Evolutionary conservation across 345 rosid species (phyloP).

Genomic region (Cardiospermum halicacabum): DNA sequence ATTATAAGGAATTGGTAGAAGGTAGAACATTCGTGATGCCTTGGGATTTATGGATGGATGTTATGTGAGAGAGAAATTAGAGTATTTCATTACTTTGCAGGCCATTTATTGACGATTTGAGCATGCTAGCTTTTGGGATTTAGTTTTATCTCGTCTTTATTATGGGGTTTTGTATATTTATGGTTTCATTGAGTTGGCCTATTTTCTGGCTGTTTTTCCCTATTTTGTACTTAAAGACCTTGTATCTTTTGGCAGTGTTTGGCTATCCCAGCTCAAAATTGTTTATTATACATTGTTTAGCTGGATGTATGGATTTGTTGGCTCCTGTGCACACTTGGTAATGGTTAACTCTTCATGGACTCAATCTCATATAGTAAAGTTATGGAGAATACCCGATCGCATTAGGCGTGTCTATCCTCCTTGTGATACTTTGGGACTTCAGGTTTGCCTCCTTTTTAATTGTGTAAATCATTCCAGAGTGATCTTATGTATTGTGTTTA

Average conservation of each 20-base stretch:
- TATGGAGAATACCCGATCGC: conserved; percentile 68
- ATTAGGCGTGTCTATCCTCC: conserved; percentile 86
- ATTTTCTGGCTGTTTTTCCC: neutral
- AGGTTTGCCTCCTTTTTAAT: conserved; percentile 40
- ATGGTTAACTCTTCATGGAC: conserved; percentile 99
- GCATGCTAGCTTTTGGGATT: neutral
- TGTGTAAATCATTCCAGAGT: neutral
- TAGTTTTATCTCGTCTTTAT: neutral
- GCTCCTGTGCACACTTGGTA: conserved; percentile 77
- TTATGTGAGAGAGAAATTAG: neutral
- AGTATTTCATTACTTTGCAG: neutral
- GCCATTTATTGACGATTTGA: neutral
- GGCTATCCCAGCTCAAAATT: conserved; percentile 73
- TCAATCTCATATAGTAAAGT: conserved; percentile 68
- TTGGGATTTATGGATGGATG: neutral
- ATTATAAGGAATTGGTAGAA: neutral
- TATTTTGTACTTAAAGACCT: neutral
- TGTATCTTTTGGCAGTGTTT: conserved; percentile 44
- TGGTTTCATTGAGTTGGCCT: neutral
- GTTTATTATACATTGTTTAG: conserved; percentile 70
- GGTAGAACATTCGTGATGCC: neutral
- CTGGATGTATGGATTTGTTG: conserved; percentile 84
- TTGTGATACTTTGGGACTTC: conserved; percentile 92
- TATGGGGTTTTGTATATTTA: neutral
- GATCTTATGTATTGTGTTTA: neutral